Evolutionary conservation across 2,329 filamentous ascomycete species (phyloP).

Genomic region (Cordyceps tenuipes): DNA sequence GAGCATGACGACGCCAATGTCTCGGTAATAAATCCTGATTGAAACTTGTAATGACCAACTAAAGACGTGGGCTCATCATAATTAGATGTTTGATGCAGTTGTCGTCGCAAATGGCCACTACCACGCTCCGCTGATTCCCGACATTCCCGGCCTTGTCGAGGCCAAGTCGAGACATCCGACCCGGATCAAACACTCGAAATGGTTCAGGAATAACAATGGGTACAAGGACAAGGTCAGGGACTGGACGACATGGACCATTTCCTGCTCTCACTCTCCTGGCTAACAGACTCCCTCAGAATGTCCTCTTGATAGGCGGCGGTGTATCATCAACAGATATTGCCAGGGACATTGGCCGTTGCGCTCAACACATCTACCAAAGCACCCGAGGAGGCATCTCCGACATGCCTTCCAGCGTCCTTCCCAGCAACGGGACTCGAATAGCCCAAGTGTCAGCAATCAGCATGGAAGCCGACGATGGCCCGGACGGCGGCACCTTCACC

Average conservation of each 20-base stretch:
- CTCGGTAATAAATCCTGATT: not conserved
- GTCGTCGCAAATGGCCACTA: slow-evolving; percentile 62
- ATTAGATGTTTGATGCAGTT: slow-evolving; percentile 51
- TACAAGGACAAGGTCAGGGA: slow-evolving; percentile 29
- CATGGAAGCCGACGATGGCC: not conserved
- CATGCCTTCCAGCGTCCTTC: slow-evolving; percentile 45
- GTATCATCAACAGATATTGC: slow-evolving; percentile 36
- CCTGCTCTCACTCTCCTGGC: not conserved
- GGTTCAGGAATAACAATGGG: slow-evolving; percentile 33
- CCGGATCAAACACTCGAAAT: not conserved
- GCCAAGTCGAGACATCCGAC: slow-evolving; percentile 35
- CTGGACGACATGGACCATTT: not conserved
- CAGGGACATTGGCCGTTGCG: slow-evolving; percentile 27
- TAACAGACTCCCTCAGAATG: slow-evolving; percentile 30
- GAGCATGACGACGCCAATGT: not conserved
- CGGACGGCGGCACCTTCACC: not conserved
- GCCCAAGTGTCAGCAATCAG: slow-evolving; percentile 39
- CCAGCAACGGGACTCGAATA: slow-evolving; percentile 42
- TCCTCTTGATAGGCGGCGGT: slow-evolving; percentile 46
- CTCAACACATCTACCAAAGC: slow-evolving; percentile 38
- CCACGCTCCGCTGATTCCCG: slow-evolving; percentile 52
- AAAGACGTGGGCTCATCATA: too few relatives aligned
- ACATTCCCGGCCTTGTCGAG: slow-evolving; percentile 53
- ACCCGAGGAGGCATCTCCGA: slow-evolving; percentile 52
- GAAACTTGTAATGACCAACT: too few relatives aligned